Base-by-base conservation (phyloP, 768 basidiomycete species). In the Nevesoporus exiguus region DNA sequence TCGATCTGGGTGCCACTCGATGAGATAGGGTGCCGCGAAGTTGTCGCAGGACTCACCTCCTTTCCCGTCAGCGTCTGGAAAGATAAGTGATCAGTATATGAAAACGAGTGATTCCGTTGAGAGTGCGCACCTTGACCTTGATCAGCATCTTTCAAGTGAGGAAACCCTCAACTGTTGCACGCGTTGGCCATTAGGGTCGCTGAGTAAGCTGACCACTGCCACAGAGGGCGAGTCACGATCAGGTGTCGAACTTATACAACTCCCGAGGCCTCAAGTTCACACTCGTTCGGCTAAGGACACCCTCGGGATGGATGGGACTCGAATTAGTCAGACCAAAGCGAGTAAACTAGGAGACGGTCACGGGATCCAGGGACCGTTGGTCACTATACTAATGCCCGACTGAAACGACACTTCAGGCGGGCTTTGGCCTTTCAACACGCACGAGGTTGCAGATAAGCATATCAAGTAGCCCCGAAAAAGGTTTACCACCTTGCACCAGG, bases 41-140 rank as follows among this genome's bases (percentile, higher is more conserved):
- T 47, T 29, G 29, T 29, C 42, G 52, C 17, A 51, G 52, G 46
- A 49, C 65, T 55, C 66, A 94, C 96, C 85, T 98, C 96, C 74
- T 97, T 98, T 57, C 96, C 96, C 45, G 96, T 98, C 39, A 98
- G 81, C 39, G 46, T 62, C 61, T 55, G 36, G 0, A 15, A 40
- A 22, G 21, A 33, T 1, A 21, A 55, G 17, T 0, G 0, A 37
- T 66, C 22, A 58, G 47, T 2, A 49, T 13, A 1, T 0, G 15
- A 21, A 34, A 9, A 14, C 21, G 52, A 3, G 17, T 11, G 5
- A 24, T 31, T 8, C 33, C 2, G 3, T 39, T 10, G 34, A 39
- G 25, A 55, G 17, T 17, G 25, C 1, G 34, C 50, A 64, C 64
- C 65, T 65, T 65, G 8, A 65, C 63, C 52, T 65, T 65, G 47